Conservation (phyloP, 805 yeast genomes). For the Metschnikowia peoriensis region DNA sequence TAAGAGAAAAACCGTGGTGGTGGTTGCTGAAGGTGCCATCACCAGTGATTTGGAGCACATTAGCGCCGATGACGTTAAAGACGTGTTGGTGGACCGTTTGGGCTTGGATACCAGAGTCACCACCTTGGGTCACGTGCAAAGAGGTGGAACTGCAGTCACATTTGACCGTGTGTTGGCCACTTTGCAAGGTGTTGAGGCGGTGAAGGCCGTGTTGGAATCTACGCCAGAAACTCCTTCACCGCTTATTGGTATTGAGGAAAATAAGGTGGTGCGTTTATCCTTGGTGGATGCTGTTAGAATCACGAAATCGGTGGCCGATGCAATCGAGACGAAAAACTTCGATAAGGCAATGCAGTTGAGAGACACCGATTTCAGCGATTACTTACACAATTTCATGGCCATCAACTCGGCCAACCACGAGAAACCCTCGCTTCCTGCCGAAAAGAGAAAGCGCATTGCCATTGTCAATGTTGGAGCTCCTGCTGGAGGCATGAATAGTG, state of each 20-base stretch:
- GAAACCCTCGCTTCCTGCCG: constrained; percentile 45
- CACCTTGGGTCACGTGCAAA: constrained; percentile 75
- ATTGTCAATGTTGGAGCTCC: constrained; percentile 96
- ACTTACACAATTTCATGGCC: constrained; percentile 59
- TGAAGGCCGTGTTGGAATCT: constrained; percentile 65
- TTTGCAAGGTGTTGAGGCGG: constrained; percentile 80
- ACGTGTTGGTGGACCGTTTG: constrained; percentile 56
- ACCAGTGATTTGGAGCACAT: constrained; percentile 66
- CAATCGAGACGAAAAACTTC: constrained; percentile 64
- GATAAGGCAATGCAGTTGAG: constrained; percentile 68
- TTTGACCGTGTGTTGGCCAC: constrained; percentile 72
- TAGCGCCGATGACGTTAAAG: constrained; percentile 60
- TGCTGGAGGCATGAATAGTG: constrained; percentile 93
- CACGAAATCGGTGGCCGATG: constrained; percentile 70
- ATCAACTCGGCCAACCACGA: constrained; percentile 40
- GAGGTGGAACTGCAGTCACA: constrained; percentile 83
- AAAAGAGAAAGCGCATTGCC: constrained; percentile 69
- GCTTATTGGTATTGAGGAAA: constrained; percentile 70
- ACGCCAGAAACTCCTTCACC: constrained; percentile 76
- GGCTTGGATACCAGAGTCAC: constrained; percentile 79
- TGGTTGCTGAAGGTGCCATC: constrained; percentile 85
- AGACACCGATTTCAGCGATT: constrained; percentile 69
- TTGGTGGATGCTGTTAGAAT: constrained; percentile 69
- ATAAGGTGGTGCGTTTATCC: constrained; percentile 65
- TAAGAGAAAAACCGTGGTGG: constrained; percentile 72